Base-by-base conservation (phyloP, 306 rosid species). In the Carpinus fangiana region DNA sequence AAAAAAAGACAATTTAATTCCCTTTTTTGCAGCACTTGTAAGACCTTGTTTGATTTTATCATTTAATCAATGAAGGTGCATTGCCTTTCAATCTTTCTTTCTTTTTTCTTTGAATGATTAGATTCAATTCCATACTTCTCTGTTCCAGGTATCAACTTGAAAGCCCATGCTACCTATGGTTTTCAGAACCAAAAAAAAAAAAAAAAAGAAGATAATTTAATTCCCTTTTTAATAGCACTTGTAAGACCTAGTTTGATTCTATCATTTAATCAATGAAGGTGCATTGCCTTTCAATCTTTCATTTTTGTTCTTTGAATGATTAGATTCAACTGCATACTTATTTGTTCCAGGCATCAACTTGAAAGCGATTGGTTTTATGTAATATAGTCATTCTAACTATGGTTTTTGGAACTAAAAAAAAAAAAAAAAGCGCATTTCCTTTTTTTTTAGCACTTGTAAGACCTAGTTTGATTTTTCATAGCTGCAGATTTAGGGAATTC, bases 231-330 rank as follows among this genome's bases (percentile, higher is more conserved):
- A 67, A 51, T 75, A 41, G 47, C 28, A 64, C 26, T 38, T 38
- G 5, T 38, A 38, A 3, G 43, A 38, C 43, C 64, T 57, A 28
- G 64, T 75, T 84, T 23, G 57, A 36, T 36, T 93, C 61, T 86
- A 88, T 88, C 88, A 89, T 72, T 76, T 85, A 17, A 73, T 89
- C 36, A 88, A 86, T 79, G 92, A 89, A 82, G 98, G 99, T 91
- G 62, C 23, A 90, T 78, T 70, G 61, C 69, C 5, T 71, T 81
- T 65, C 28, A 21, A 57, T 55, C 2, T 62, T 73, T 72, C 3
- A 3, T 38, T 41, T 81, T 72, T 38, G 18, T 81, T 78, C 7
- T 74, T 5, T 38, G 10, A 7, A 38, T 76, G 51, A 69, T 26
- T 56, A 54, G 28, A 54, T 0, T 88, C 72, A 62, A 47, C 31